A percentile compares a stretch with the other conserved stretches of the same genome.
Evolutionary conservation across 2,329 filamentous ascomycete species (phyloP).

Genomic region (Cryphonectria nitschkei): DNA sequence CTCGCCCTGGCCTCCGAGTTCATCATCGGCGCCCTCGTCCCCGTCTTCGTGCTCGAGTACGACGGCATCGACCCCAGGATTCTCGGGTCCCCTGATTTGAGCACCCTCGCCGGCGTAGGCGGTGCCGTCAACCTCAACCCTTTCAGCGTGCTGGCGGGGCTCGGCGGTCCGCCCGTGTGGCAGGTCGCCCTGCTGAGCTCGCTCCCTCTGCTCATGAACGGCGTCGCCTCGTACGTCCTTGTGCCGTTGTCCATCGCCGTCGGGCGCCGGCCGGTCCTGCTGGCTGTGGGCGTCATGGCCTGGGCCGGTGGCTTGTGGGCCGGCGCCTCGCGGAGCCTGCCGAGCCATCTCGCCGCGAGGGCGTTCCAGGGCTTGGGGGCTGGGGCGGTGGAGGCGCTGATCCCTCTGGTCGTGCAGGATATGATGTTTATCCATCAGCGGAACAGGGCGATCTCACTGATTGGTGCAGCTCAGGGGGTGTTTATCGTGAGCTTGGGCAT

Average conservation of each 20-base stretch:
- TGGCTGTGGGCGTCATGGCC: conserved; percentile 35
- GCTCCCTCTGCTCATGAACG: conserved; percentile 39
- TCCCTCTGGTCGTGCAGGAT: conserved; percentile 41
- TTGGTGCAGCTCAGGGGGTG: conserved; percentile 33
- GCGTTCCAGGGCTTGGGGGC: conserved; percentile 39
- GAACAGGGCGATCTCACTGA: conserved; percentile 33
- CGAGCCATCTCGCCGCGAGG: conserved; percentile 36
- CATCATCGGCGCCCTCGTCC: conserved; percentile 38
- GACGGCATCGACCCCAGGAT: conserved; percentile 38
- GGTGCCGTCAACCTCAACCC: conserved; percentile 36
- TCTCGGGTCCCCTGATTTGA: conserved; percentile 35
- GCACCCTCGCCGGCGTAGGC: conserved; percentile 20
- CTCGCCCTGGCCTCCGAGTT: conserved; percentile 36
- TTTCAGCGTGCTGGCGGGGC: conserved; percentile 34
- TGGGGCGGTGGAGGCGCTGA: conserved; percentile 39
- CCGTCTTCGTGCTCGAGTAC: conserved; percentile 42
- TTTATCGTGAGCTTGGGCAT: conserved; percentile 38
- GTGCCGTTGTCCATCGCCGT: conserved; percentile 39
- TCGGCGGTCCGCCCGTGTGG: conserved; percentile 36
- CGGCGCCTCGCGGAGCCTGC: conserved; percentile 34
- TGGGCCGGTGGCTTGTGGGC: conserved; percentile 40
- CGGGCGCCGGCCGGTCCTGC: conserved; percentile 38
- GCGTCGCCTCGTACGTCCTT: conserved; percentile 37
- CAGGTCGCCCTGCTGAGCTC: conserved; percentile 38
- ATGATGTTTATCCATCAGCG: conserved; percentile 41